A percentile compares a stretch with the other conserved stretches of the same genome.
phyloP scores from a whole-genome alignment of 139 green algal species.

The Chlamydomonas incerta region DNA sequence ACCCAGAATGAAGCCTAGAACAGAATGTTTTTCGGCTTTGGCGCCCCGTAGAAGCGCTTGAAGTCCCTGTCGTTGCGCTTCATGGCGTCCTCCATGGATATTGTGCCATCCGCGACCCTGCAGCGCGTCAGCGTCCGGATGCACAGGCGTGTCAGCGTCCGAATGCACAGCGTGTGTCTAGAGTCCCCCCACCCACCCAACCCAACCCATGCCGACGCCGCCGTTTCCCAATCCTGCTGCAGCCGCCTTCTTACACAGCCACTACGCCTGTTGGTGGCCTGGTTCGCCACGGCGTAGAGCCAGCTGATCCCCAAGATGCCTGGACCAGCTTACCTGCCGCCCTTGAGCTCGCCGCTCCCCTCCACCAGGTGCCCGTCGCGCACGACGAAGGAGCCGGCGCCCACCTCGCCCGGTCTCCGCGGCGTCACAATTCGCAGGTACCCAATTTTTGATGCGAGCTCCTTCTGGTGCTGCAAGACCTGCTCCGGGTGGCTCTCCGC shows the following conservation, averaged over 20 bases:
- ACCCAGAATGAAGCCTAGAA: slow-evolving; percentile 33
- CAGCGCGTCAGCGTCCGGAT: no score
- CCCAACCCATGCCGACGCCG: no score
- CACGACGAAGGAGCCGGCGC: slow-evolving; percentile 42
- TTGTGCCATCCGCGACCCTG: slow-evolving; percentile 77
- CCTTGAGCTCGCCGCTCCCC: slow-evolving; percentile 45
- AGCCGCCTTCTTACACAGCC: no score
- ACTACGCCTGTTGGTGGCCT: no score
- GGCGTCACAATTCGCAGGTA: slow-evolving; percentile 56
- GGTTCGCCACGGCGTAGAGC: no score
- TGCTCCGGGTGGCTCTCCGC: slow-evolving; percentile 36
- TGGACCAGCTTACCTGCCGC: slow-evolving; percentile 39
- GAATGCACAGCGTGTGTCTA: no score
- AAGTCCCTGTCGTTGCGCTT: slow-evolving; percentile 55
- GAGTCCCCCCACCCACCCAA: no score
- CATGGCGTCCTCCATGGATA: slow-evolving; percentile 72
- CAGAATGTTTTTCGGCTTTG: slow-evolving; percentile 51
- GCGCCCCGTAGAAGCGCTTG: slow-evolving; percentile 56
- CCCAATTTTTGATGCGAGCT: slow-evolving; percentile 45
- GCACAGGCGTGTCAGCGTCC: no score
- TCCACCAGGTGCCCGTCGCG: slow-evolving; percentile 49
- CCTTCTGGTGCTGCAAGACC: slow-evolving; percentile 40
- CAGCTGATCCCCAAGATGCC: no score
- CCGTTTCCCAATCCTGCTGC: no score
- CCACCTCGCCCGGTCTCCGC: slow-evolving; percentile 40